phyloP scores from a whole-genome alignment of 192 early-diverging fungal genomes.

The Ramicandelaber brevisporus region DNA sequence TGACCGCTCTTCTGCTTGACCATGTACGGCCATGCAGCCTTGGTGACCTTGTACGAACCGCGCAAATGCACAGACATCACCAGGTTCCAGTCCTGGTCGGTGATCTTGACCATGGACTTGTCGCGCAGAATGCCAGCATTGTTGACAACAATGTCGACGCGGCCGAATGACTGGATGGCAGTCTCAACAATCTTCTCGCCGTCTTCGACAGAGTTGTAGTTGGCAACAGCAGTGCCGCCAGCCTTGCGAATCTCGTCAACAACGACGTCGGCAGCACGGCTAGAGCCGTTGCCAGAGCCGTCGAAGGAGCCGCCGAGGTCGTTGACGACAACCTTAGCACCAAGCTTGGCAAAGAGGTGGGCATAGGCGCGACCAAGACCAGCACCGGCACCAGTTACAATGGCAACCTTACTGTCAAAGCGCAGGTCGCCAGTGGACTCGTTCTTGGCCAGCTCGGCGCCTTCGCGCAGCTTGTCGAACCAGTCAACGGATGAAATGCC shows the following conservation, averaged over 20 bases:
- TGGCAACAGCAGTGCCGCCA: conserved; percentile 79
- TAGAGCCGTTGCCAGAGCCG: conserved; percentile 11
- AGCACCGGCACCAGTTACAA: conserved; percentile 78
- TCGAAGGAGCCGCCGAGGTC: conserved; percentile 50
- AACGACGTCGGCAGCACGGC: conserved; percentile 38
- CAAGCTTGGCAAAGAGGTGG: conserved; percentile 52
- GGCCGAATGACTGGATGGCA: conserved; percentile 60
- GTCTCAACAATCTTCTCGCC: conserved; percentile 84
- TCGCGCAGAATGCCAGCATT: conserved; percentile 95
- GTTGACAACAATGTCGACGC: conserved; percentile 71
- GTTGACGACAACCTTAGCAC: conserved; percentile 81
- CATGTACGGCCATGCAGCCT: conserved; percentile 92
- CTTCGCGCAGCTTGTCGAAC: conserved; percentile 47
- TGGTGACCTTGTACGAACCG: conserved; percentile 80
- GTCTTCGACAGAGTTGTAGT: conserved; percentile 88
- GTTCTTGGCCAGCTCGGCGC: conserved; percentile 37
- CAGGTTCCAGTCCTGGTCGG: conserved; percentile 85
- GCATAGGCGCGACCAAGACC: conserved; percentile 86
- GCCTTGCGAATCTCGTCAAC: conserved; percentile 52
- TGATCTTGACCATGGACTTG: conserved; percentile 74
- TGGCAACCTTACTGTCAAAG: conserved; percentile 53
- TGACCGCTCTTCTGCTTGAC: conserved; percentile 82
- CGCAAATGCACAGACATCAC: conserved; percentile 74
- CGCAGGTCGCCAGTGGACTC: conserved; percentile 23
- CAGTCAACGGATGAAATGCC: conserved; percentile 64